Base-by-base conservation (phyloP, 108 stramenopile genomes). In the Cyclostephanos tholiformis region DNA sequence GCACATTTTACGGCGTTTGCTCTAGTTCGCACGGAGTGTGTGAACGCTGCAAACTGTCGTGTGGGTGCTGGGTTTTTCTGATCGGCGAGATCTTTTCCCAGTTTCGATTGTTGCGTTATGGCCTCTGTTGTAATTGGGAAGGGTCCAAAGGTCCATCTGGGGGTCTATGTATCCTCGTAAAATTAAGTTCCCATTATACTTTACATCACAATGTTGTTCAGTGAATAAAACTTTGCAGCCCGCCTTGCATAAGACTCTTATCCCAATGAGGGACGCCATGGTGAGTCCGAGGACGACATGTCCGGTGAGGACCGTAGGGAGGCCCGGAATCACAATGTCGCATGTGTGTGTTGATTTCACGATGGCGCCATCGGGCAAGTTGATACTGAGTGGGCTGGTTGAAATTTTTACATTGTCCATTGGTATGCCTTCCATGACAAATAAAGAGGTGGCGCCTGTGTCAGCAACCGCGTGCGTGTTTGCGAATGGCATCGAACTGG, bases 1-100 rank as follows among this genome's bases (percentile, higher is more conserved):
- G n/a, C n/a, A n/a, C n/a, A n/a, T 53, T 76, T 32, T 0, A 69
- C 43, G 17, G 55, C 68, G 26, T 69, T 30, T 50, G 49, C 63
- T 22, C 69, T 66, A 36, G 19, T 32, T 9, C 68, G 38, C 9
- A 26, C 19, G 8, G 36, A 23, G 52, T 76, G 61, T 0, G n/a
- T 61, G 46, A 51, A 61, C 20, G 19, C 20, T 1, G 52, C 52
- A 1, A 25, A 5, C 3, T 53, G 2, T 20, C 6, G 1, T 20
- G 4, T 8, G 1, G 4, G 20, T 53, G 52, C 6, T 8, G 7
- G 52, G 20, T 6, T 1, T 53, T n/a, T n/a, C n/a, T n/a, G n/a
- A n/a, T n/a, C n/a, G n/a, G n/a, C n/a, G n/a, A n/a, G n/a, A n/a
- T n/a, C 41, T 41, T 41, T 41, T 41, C 41, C 41, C 41, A 41